A percentile compares a stretch with the other conserved stretches of the same genome.
phyloP scores from a whole-genome alignment of 2,329 filamentous ascomycete genomes.

The Paramyrothecium roridum region DNA sequence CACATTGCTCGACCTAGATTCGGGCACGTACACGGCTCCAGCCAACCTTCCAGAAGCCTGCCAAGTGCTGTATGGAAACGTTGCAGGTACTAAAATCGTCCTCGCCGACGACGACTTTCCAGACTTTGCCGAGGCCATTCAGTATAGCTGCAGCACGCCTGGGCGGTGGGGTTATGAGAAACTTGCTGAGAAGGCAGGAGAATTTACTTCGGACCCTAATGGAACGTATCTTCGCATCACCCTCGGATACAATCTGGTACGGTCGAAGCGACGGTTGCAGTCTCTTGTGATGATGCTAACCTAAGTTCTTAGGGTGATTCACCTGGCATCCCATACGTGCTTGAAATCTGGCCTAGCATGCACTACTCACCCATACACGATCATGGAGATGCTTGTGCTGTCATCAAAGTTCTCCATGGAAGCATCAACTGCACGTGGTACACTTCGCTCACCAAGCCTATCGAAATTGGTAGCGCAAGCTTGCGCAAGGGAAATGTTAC shows the following conservation, averaged over 20 bases:
- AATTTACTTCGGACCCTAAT: background rate
- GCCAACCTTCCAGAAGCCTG: background rate
- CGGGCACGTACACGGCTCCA: background rate
- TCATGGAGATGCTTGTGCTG: conserved; percentile 2
- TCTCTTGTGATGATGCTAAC: background rate
- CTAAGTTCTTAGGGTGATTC: background rate
- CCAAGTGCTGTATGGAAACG: background rate
- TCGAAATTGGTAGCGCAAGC: background rate
- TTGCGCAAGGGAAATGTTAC: conserved; percentile 1
- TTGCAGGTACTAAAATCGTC: background rate
- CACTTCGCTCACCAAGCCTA: background rate
- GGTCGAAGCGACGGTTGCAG: background rate
- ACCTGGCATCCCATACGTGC: conserved; percentile 1
- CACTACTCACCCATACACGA: conserved; percentile 4
- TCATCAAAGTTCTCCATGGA: conserved; percentile 4
- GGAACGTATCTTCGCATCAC: background rate
- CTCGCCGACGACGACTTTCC: background rate
- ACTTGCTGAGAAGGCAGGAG: background rate
- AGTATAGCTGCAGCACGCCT: background rate
- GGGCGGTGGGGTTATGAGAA: background rate
- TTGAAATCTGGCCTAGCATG: conserved; percentile 1
- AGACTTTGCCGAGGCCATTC: background rate
- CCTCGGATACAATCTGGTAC: background rate
- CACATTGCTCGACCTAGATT: background rate
- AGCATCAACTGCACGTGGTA: conserved; percentile 3